Conservation (phyloP, 208 protist species). For the Leishmania mexicana region DNA sequence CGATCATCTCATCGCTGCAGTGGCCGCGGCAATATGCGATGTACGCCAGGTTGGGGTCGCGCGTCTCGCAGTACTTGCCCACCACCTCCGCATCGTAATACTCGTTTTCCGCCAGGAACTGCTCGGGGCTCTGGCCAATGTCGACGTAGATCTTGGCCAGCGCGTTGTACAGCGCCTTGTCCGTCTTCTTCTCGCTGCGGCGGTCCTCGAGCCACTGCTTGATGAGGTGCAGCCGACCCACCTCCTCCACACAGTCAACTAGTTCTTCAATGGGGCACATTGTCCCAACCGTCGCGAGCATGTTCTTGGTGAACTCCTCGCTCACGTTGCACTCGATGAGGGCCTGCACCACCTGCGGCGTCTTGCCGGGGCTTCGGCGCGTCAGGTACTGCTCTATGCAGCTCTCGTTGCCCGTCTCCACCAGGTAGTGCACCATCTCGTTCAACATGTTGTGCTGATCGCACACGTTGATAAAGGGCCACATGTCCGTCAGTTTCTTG, state of each 20-base stretch:
- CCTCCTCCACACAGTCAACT: slow-evolving; percentile 80
- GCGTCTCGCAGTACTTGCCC: slow-evolving; percentile 99
- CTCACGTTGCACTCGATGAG: slow-evolving; percentile 98
- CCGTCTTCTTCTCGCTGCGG: slow-evolving; percentile 95
- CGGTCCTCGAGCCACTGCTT: slow-evolving; percentile 98
- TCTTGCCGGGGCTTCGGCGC: slow-evolving; percentile 96
- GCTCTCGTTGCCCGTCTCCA: slow-evolving; percentile 95
- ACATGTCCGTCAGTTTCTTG: slow-evolving; percentile 97
- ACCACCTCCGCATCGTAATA: slow-evolving; percentile 97
- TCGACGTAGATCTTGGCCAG: slow-evolving; percentile 99
- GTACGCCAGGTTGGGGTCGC: slow-evolving; percentile 98
- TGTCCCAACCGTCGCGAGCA: slow-evolving; percentile 95
- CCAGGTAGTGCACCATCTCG: slow-evolving; percentile 98
- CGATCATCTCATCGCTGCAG: slow-evolving; percentile 98
- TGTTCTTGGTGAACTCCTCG: slow-evolving; percentile 97
- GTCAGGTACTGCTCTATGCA: slow-evolving; percentile 98
- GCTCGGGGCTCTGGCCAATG: slow-evolving; percentile 95
- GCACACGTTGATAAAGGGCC: slow-evolving; percentile 99
- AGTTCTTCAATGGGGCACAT: slow-evolving; percentile 95
- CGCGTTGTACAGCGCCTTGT: slow-evolving; percentile 97
- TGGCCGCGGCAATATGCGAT: slow-evolving; percentile 96
- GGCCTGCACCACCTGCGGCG: slow-evolving; percentile 97
- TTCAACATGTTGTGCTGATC: slow-evolving; percentile 98
- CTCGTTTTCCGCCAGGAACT: slow-evolving; percentile 97
- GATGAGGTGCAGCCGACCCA: slow-evolving; percentile 97